Conservation (phyloP, 345 rosid genomes). For the Syzygium aromaticum region DNA sequence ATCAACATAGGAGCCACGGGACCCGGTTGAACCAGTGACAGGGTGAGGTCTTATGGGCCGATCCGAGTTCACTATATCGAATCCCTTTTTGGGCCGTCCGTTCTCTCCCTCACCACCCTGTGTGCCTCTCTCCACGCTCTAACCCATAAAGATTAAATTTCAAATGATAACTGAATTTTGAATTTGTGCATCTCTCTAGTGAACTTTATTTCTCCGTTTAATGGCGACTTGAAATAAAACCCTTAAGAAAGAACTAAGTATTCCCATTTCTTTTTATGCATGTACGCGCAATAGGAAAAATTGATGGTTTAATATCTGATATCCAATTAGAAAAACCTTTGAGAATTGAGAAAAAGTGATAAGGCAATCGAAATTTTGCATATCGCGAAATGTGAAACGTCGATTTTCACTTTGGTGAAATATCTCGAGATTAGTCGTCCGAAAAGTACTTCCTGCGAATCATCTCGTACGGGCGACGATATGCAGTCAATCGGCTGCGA, state of each 20-base stretch:
- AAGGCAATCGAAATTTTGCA: not conserved
- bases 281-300: not conserved
- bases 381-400: accelerated
- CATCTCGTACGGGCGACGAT: not conserved
- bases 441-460: not conserved
- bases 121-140: not conserved
- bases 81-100: not conserved
- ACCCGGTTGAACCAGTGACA: not conserved
- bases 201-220: not conserved
- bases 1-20: not conserved
- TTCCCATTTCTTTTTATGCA: not conserved
- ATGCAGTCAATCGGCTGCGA: not conserved
- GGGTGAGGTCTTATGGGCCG: not conserved
- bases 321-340: not conserved
- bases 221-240: not conserved
- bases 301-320: not conserved
- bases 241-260: not conserved
- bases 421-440: not conserved
- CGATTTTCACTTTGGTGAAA: not conserved
- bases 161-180: not conserved
- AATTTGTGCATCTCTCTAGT: not conserved
- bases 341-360: not conserved
- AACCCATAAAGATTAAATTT: not conserved
- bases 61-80: not conserved
- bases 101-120: not conserved